phyloP scores from a whole-genome alignment of 331 rosid genomes.

The Phaseolus coccineus region DNA sequence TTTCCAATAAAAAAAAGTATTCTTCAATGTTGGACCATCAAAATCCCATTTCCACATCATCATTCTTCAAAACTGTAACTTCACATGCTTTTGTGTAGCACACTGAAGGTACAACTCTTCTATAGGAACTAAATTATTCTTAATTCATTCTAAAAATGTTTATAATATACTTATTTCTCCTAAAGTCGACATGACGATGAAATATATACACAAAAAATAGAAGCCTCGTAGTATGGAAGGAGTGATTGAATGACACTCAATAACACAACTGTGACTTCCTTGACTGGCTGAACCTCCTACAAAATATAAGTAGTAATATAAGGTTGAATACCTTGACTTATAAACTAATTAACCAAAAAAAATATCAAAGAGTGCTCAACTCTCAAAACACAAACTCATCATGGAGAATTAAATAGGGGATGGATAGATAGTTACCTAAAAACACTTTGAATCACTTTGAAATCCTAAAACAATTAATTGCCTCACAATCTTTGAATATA shows the following conservation, averaged over 20 bases:
- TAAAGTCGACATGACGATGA: slow-evolving; percentile 27
- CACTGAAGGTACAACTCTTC: slow-evolving; percentile 5
- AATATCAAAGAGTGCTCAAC: slow-evolving; percentile 16
- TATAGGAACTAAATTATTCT: slow-evolving; percentile 23
- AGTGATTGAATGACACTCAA: slow-evolving; percentile 87
- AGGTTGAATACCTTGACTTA: slow-evolving; percentile 26
- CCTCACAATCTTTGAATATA: slow-evolving; percentile 86
- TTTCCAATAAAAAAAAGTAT: not conserved
- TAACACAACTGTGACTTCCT: slow-evolving; percentile 87
- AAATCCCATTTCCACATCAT: slow-evolving; percentile 4
- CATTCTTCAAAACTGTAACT: slow-evolving; percentile 29
- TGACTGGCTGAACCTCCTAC: slow-evolving; percentile 89
- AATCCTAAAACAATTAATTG: slow-evolving; percentile 85
- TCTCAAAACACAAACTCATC: slow-evolving; percentile 9
- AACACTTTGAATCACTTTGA: slow-evolving; percentile 89
- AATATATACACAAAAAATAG: slow-evolving; percentile 28
- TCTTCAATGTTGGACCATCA: not conserved
- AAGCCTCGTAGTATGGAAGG: slow-evolving; percentile 89
- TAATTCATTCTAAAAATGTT: slow-evolving; percentile 9
- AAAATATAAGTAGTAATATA: slow-evolving; percentile 38
- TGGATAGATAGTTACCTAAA: slow-evolving; percentile 66
- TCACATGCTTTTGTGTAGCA: not conserved
- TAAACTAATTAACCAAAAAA: slow-evolving; percentile 7
- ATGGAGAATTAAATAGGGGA: slow-evolving; percentile 26
- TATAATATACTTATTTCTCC: slow-evolving; percentile 4